A percentile compares a stretch with the other conserved stretches of the same genome.
Conservation (phyloP, 192 early-diverging fungal genomes). For the Coemansia sp. region DNA sequence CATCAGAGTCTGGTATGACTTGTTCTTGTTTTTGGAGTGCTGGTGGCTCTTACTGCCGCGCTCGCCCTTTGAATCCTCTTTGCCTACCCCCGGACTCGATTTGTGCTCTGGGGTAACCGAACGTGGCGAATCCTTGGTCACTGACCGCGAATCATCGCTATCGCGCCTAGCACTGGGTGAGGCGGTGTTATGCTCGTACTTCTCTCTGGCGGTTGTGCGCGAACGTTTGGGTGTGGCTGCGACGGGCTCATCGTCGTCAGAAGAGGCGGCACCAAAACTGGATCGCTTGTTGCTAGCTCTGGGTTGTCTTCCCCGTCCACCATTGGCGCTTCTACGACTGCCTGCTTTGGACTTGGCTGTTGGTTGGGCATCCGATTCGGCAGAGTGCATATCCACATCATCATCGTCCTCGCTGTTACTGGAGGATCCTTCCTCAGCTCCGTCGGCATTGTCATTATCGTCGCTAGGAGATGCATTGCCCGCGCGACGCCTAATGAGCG, state of each 20-base stretch:
- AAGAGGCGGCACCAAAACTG: constrained; percentile 39
- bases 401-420: constrained; percentile 47
- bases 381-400: constrained; percentile 50
- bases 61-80: constrained; percentile 31
- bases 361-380: constrained; percentile 24
- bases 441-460: constrained; percentile 61
- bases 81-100: constrained; percentile 12
- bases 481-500: constrained; percentile 49
- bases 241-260: constrained; percentile 36
- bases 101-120: constrained; percentile 21
- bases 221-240: constrained; percentile 50
- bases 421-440: constrained; percentile 56
- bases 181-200: constrained; percentile 15
- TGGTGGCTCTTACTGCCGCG: constrained; percentile 39
- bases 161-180: constrained; percentile 28
- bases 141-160: constrained; percentile 36
- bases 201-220: constrained; percentile 30
- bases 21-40: constrained; percentile 31
- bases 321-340: constrained; percentile 15
- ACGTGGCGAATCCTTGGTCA: constrained; percentile 45
- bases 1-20: constrained; percentile 49
- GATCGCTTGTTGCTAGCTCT: constrained; percentile 38
- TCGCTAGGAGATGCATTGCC: constrained; percentile 32
- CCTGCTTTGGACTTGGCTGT: constrained; percentile 16
- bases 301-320: constrained; percentile 25